Conservation (phyloP, 352 stramenopile species). For the Poterioochromonas sp. region DNA sequence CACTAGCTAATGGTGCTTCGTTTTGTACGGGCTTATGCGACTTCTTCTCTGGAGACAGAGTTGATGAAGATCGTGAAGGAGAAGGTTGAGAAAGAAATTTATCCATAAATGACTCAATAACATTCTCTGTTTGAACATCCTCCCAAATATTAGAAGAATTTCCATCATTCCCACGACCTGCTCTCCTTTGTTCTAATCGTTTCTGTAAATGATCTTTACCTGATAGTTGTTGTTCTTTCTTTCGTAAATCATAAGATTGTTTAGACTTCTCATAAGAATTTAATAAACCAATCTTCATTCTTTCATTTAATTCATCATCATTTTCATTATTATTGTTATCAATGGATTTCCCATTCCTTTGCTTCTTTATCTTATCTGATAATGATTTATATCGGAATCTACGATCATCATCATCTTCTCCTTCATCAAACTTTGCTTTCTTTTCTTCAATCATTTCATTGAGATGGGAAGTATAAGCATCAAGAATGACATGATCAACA, state of each 20-base stretch:
- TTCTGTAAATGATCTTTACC: neutral
- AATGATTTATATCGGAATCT: too few relatives aligned
- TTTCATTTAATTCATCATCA: neutral
- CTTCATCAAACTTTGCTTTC: too few relatives aligned
- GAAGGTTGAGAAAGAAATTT: neutral
- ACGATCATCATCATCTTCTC: too few relatives aligned
- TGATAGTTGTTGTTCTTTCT: neutral
- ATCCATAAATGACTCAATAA: neutral
- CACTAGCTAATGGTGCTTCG: neutral
- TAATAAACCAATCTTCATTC: neutral
- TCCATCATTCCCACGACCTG: neutral
- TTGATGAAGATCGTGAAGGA: neutral
- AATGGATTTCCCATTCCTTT: too few relatives aligned
- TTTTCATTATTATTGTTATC: too few relatives aligned
- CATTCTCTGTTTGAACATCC: neutral
- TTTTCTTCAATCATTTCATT: too few relatives aligned
- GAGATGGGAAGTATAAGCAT: too few relatives aligned
- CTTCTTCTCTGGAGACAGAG: neutral
- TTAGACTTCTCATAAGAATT: neutral
- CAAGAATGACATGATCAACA: too few relatives aligned
- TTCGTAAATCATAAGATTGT: neutral
- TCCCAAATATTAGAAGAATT: neutral
- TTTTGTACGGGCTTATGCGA: too few relatives aligned
- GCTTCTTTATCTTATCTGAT: too few relatives aligned
- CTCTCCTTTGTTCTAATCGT: neutral